Base-by-base conservation (phyloP, 176 grass and related monocot genomes). In the Areca catechu region DNA sequence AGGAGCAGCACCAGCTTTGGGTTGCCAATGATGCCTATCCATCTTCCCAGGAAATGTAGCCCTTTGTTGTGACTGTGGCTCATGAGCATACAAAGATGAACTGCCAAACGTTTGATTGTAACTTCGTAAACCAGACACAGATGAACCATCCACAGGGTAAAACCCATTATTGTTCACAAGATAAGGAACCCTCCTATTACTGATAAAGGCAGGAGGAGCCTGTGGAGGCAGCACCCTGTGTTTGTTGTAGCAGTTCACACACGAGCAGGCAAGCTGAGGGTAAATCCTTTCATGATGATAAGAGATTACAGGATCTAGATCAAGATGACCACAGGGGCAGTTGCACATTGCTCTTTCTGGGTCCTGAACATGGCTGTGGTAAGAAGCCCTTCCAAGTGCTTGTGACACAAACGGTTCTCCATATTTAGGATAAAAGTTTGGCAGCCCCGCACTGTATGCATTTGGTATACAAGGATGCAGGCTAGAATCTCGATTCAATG, bases 1-100 rank as follows among this genome's bases (percentile, higher is more conserved):
- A 16, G 93, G 93, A 48, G 83, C 79, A 4, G 93, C 93, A 3
- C 93, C 93, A 57, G 78, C 69, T 43, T 88, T 72, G 52, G 93
- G 82, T 23, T 66, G 75, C 60, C 78, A 92, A 68, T 54, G 62
- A 60, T 56, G 71, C 43, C 80, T 77, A 28, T 75, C 72, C 65
- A 72, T 88, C 69, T 81, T 88, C 69, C 82, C 74, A 58, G 70
- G 70, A 51, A 73, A 82, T 72, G 67, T 72, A 3, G 57, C 78
- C 50, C 80, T 82, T 76, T 58, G 75, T 56, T 82, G 75, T 2
- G 82, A 73, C 22, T 70, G 65, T 0, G 63, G 67, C 16, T 72
- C 69, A 20, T 77, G 74, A 5, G 82, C 86, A 82, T 83, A 82
- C 17, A 75, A 48, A 0, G 89, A 73, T 10, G 84, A 83, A 7